phyloP scores from a whole-genome alignment of 75 land plant species.

The Cupressus sempervirens region DNA sequence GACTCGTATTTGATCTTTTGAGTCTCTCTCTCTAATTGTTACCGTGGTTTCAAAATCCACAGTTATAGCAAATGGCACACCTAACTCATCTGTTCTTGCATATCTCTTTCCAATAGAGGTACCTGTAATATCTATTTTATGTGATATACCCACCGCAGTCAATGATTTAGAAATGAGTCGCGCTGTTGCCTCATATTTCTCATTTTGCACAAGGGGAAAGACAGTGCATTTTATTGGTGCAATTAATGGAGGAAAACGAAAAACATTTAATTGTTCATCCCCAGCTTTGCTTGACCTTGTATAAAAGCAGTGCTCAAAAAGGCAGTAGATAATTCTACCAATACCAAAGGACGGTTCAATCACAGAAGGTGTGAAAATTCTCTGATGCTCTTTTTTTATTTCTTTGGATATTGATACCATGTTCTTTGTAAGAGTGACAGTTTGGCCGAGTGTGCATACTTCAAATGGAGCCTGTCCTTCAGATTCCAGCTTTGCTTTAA shows the following conservation, averaged over 20 bases:
- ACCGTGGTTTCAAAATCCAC: conserved; percentile 76
- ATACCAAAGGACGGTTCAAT: conserved; percentile 99
- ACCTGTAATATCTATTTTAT: conserved; percentile 90
- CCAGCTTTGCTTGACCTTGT: conserved; percentile 67
- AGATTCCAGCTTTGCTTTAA: conserved; percentile 65
- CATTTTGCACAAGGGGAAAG: conserved; percentile 80
- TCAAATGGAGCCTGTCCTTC: conserved; percentile 72
- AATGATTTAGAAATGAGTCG: conserved; percentile 52
- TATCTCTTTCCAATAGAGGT: conserved; percentile 59
- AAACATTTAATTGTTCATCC: conserved; percentile 81
- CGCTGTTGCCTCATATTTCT: conserved; percentile 61
- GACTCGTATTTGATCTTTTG: conserved; percentile 80
- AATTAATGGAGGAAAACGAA: conserved; percentile 82
- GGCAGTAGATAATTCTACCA: conserved; percentile 94
- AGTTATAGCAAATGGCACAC: conserved; percentile 94
- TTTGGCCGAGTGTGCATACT: conserved; percentile 77
- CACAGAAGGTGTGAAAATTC: conserved; percentile 90
- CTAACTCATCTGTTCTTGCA: conserved; percentile 96
- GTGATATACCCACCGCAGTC: conserved; percentile 68
- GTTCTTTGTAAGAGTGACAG: conserved; percentile 62
- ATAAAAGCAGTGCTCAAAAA: conserved; percentile 90
- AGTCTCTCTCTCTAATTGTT: conserved; percentile 89
- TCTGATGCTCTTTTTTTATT: conserved; percentile 63
- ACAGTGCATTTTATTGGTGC: conserved; percentile 97
- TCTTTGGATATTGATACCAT: conserved; percentile 86